These are phyloP conservation scores for Hypsizygus marmoreus DNA, from an alignment of 768 basidiomycete genomes.

Conservation along the genomic window DNA sequence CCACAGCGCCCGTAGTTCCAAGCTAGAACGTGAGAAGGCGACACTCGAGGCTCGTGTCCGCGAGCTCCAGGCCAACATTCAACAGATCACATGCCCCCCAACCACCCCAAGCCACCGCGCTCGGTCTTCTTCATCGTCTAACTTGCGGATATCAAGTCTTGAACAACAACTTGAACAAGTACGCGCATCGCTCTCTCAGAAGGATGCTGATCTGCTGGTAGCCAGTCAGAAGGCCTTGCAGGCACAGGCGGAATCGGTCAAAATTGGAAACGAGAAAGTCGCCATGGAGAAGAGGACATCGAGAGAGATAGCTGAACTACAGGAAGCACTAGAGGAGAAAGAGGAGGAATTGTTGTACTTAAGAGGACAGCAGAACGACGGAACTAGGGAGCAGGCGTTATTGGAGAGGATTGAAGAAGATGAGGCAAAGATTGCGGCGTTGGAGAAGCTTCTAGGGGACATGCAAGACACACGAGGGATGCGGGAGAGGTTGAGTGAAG, in stretches of 20 bases:
- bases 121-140: conserved; percentile 62
- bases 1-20: conserved; percentile 40
- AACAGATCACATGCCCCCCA: conserved; percentile 33
- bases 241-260: conserved; percentile 49
- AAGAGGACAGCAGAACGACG: conserved; percentile 40
- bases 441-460: conserved; percentile 52
- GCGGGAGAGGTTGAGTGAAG: conserved; percentile 40
- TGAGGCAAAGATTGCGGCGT: conserved; percentile 60
- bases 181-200: conserved; percentile 43
- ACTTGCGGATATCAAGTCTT: conserved; percentile 47
- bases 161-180: conserved; percentile 58
- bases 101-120: conserved; percentile 38
- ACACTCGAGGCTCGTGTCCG: conserved; percentile 57
- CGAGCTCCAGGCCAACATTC: conserved; percentile 53
- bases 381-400: conserved; percentile 60
- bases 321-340: conserved; percentile 49
- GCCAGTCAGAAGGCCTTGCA: conserved; percentile 50
- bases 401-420: conserved; percentile 73
- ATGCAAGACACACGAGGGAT: conserved; percentile 37
- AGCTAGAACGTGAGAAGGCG: conserved; percentile 59
- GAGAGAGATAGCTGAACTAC: conserved; percentile 45
- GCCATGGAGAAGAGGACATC: conserved; percentile 51
- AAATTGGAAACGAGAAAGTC: conserved; percentile 59
- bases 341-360: conserved; percentile 59
- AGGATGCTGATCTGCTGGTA: conserved; percentile 43